These are phyloP conservation scores for Barnettozyma californica DNA, from an alignment of 805 yeast genomes.

Conservation along the genomic window DNA sequence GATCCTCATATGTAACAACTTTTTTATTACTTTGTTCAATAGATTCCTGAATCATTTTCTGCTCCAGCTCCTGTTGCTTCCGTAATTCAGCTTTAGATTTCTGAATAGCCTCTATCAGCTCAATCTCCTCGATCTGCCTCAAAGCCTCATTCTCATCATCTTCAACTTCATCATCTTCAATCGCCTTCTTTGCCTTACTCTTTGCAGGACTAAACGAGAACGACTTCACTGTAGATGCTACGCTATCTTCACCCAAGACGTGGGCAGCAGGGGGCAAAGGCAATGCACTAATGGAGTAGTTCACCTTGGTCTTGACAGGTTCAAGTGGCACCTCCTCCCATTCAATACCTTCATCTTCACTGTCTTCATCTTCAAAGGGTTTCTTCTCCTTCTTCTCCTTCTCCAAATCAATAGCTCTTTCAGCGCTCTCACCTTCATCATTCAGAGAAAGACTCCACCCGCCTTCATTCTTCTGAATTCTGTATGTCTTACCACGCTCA, in stretches of 20 bases:
- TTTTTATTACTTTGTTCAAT: conserved; percentile 30
- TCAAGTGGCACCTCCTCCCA: conserved; percentile 65
- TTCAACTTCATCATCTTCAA: conserved; percentile 13
- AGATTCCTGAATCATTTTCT: conserved; percentile 22
- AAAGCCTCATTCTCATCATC: conserved; percentile 22
- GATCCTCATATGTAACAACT: conserved; percentile 13
- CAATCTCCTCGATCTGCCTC: conserved; percentile 28
- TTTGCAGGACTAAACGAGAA: conserved; percentile 22
- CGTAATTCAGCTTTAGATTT: conserved; percentile 45
- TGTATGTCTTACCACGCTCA: conserved; percentile 71
- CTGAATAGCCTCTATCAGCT: conserved; percentile 35
- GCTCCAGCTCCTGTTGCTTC: conserved; percentile 33
- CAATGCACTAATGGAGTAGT: conserved; percentile 38
- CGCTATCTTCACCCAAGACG: conserved; percentile 9
- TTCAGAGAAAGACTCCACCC: conserved; percentile 79
- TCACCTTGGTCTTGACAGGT: conserved; percentile 26
- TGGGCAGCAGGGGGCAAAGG: conserved; percentile 30
- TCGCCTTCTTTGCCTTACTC: conserved; percentile 6
- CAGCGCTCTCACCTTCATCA: conserved; percentile 31
- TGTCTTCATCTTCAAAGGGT: conserved; percentile 23
- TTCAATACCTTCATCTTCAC: conserved; percentile 37
- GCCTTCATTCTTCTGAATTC: conserved; percentile 65
- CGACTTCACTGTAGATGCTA: conserved; percentile 14
- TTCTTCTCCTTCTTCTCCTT: conserved; percentile 19
- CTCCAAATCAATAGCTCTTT: conserved; percentile 46